Base-by-base conservation (phyloP, 257 asterid genomes). In the Solanum arcanum region DNA sequence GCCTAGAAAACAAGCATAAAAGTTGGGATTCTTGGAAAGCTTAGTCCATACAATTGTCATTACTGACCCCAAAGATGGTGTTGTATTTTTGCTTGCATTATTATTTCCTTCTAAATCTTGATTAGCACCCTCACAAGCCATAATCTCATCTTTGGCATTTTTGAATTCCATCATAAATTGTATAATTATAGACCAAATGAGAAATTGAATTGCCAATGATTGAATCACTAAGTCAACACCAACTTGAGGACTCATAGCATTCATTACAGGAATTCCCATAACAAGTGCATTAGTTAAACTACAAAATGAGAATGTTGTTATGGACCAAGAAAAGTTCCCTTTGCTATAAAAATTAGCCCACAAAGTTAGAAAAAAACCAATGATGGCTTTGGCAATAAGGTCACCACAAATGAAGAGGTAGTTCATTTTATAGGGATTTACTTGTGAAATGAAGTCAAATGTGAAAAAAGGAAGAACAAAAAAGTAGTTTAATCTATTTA, bases 381-480 rank as follows among this genome's bases (percentile, higher is more conserved):
- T 89, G 2, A 91, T 75, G 9, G 87, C 88, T 70, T 96, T 95
- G 9, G 99, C 92, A 2, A 94, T 76, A 23, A 92, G 91, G 47
- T 96, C 98, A 0, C 93, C 95, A 1, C 86, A 88, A 2, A 96
- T 90, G 91, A 95, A 96, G 6, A 90, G 89, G 29, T 25, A 94
- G 85, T 94, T 96, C 96, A 94, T 89, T 47, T 77, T 80, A 91
- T 94, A 95, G 18, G 98, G 98, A 80, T 95, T 68, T 18, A 95
- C 91, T 39, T 88, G 84, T 69, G 95, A 69, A 8, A 91, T 89
- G 92, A 96, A 94, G 3, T 93, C 91, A 83, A 96, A 96, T 29
- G 92, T 87, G 92, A 95, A 96, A 84, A 96, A 94, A 5, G 99
- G 97, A 77, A 96, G 85, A 33, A 96, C 87, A 90, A 94, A 95